Evolutionary conservation across 805 yeast species (phyloP), one percentile per base, ranked within the genome.

Genomic region (Zygotorulaspora chibaensis): DNA sequence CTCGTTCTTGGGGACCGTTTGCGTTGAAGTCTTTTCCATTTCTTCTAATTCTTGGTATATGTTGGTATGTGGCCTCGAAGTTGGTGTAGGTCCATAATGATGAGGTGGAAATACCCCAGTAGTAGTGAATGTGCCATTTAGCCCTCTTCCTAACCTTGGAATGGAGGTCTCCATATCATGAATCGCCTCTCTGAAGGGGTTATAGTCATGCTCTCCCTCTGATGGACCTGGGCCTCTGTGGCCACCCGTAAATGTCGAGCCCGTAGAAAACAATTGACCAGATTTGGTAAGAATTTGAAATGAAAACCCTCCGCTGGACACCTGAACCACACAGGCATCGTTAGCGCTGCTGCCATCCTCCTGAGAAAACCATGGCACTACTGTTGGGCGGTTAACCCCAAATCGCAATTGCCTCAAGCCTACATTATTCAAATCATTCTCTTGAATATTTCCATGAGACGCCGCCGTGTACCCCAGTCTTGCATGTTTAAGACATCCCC

Each of bases 251-350:
- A 67, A 69, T 10, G 64, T 67, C 28, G 62, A 53, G 0, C 84
- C 87, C 4, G 84, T 76, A 27, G 70, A 71, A 59, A 71, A 83
- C 5, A 84, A 57, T 4, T 73, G 66, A 0, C 90, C 89, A 1
- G 71, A 61, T 25, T 71, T 69, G 0, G 84, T 75, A 29, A 84
- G 64, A 2, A 84, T 66, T 41, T 80, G 79, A 49, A 81, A 79
- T 3, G 81, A 74, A 56, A 73, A 83, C 1, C 91, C 91, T 26
- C 84, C 84, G 8, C 81, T 80, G 18, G 76, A 68, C 1, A 83
- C 66, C 52, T 59, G 62, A 13, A 52, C 48, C 12, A 63, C 55
- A 1, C 55, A 46, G 27, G 47, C 40, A 20, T 54, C 57, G 20
- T 57, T 57, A 2, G 38, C 25, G 8, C 12, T 17, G 29, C 38